Evolutionary conservation across 2,329 filamentous ascomycete genomes (phyloP).

Genomic region (Lanzia echinophila): DNA sequence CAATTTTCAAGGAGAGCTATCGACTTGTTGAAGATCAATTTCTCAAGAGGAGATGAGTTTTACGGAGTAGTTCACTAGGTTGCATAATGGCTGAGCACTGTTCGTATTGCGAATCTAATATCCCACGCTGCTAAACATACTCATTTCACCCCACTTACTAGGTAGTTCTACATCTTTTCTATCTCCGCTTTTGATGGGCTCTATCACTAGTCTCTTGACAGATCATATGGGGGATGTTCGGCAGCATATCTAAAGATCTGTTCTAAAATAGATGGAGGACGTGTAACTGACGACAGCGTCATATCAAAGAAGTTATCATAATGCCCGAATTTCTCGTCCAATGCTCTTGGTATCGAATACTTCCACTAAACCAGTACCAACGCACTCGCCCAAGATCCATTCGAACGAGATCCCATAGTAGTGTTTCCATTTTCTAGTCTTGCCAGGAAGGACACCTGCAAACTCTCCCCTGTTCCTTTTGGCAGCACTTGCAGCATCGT

Average conservation of each 20-base stretch:
- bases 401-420: slow-evolving; percentile 65
- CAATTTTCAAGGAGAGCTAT: too few relatives aligned
- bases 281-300: not conserved
- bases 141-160: slow-evolving; percentile 2
- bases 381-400: slow-evolving; percentile 64
- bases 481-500: slow-evolving; percentile 38
- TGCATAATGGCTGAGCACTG: slow-evolving; percentile 4
- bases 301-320: slow-evolving; percentile 14
- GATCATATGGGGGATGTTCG: slow-evolving; percentile 5
- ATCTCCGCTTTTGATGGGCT: slow-evolving; percentile 1
- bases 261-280: not conserved
- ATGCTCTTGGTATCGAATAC: slow-evolving; percentile 69
- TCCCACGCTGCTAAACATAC: slow-evolving; percentile 3
- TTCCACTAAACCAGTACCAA: slow-evolving; percentile 64
- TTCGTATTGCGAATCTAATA: slow-evolving; percentile 1
- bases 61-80: not conserved
- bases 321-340: slow-evolving; percentile 54
- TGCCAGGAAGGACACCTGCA: slow-evolving; percentile 49
- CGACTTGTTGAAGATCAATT: too few relatives aligned
- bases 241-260: not conserved
- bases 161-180: not conserved
- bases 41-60: too few relatives aligned
- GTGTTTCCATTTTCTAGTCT: slow-evolving; percentile 63
- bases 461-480: slow-evolving; percentile 51
- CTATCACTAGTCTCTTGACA: not conserved